Percentiles rank a stretch among this genome's conserved stretches.
Evolutionary conservation across 179 eudicot species (phyloP).

Genomic region (Spinacia oleracea): DNA sequence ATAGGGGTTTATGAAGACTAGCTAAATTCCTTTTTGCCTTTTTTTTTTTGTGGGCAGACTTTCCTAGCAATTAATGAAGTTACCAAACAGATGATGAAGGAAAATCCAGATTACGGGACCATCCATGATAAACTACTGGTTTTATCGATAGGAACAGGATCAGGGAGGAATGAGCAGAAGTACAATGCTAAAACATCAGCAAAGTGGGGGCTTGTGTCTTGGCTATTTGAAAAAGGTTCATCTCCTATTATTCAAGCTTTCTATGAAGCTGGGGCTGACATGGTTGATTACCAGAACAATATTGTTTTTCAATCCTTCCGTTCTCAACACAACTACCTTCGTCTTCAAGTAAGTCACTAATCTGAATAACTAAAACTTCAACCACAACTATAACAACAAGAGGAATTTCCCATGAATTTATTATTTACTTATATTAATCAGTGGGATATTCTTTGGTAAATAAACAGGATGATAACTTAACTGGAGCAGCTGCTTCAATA

Average conservation of each 20-base stretch:
- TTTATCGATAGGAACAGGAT: conserved; percentile 58
- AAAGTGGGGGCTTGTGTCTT: conserved; percentile 50
- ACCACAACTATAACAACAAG: not conserved
- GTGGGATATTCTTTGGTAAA: not conserved
- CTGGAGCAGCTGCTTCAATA: conserved; percentile 40
- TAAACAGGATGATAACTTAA: conserved; percentile 54
- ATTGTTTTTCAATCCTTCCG: conserved; percentile 37
- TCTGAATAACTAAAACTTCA: too few relatives aligned
- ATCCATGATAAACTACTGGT: conserved; percentile 39
- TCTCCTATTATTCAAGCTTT: conserved; percentile 43
- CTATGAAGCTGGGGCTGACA: conserved; percentile 44
- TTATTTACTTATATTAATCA: too few relatives aligned
- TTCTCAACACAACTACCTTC: conserved; percentile 42
- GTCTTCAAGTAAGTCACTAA: conserved; percentile 38
- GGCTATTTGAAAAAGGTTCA: conserved; percentile 45
- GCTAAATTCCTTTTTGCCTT: not conserved
- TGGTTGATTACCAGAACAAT: conserved; percentile 49
- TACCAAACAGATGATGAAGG: conserved; percentile 33
- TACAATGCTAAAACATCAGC: conserved; percentile 40
- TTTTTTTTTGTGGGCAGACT: conserved; percentile 11
- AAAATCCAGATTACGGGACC: conserved; percentile 23
- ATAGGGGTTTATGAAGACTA: too few relatives aligned
- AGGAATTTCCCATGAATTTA: not conserved
- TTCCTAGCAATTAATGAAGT: conserved; percentile 37
- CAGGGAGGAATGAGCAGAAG: conserved; percentile 37